Base-by-base conservation (phyloP, 371 early-diverging fungal genomes). In the Funneliformis caledonium region DNA sequence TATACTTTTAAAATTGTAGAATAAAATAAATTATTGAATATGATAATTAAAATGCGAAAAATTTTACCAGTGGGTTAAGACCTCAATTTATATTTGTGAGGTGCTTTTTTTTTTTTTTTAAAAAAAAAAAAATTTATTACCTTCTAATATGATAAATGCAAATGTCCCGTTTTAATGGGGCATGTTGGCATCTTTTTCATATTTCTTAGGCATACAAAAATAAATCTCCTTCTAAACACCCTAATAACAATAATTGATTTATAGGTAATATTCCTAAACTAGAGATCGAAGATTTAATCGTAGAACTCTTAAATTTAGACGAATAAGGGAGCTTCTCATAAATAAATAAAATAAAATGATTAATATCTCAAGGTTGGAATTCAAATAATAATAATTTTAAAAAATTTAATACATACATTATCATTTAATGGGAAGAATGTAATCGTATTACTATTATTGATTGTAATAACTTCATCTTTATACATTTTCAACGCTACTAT, bases 351-450 rank as follows among this genome's bases (percentile, higher is more conserved):
- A 61, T 43, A 22, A 79, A 76, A 2, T 45, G 16, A 60, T 76
- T 12, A 52, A 37, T 70, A 6, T 37, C 48, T 62, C 50, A 75
- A 52, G 60, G 75, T 43, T 64, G 16, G 43, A 56, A 65, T 52
- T 47, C 22, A 33, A 9, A 76, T 16, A 52, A 70, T 48, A 48
- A 10, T 22, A 43, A 31, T 0, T 8, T 5, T 50, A 42, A 43
- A n/a, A 42, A 56, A 12, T 0, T 59, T 52, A 31, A 48, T 8
- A 70, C 89, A 82, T 88, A 92, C 92, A 76, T 92, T 90, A 73
- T 92, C 92, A 77, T 90, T 91, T 74, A 92, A 87, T 1, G 92
- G 91, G 72, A 88, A 90, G 83, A 92, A 92, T 2, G 92, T 89
- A 0, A 92, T 88, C 0, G 89, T 90, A 60, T 91, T 92, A 84